These are phyloP conservation scores for Elongisporangium undulatum DNA, from an alignment of 352 stramenopile species.

Conservation along the genomic window DNA sequence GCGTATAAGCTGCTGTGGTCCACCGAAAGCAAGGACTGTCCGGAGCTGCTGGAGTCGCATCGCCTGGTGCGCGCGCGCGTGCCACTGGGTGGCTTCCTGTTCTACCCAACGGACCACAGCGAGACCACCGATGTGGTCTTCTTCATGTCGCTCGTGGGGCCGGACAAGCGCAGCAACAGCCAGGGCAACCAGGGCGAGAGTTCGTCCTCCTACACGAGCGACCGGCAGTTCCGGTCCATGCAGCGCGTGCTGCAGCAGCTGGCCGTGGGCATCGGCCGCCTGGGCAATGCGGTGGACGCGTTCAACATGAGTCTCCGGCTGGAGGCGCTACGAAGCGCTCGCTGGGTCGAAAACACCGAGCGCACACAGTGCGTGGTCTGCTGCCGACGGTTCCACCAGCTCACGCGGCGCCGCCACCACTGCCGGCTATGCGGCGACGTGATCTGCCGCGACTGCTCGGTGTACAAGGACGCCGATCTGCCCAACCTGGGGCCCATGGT, in stretches of 20 bases:
- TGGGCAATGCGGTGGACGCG: constrained; percentile 56
- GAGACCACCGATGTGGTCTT: constrained; percentile 77
- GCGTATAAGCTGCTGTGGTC: constrained; percentile 75
- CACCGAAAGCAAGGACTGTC: constrained; percentile 60
- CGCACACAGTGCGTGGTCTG: constrained; percentile 56
- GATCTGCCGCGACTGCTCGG: constrained; percentile 70
- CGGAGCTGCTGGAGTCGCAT: constrained; percentile 55
- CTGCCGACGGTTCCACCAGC: constrained; percentile 59
- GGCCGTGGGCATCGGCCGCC: constrained; percentile 39
- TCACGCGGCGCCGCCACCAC: constrained; percentile 62
- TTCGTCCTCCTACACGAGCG: constrained; percentile 24
- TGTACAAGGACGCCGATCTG: constrained; percentile 66
- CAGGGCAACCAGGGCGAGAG: constrained; percentile 6
- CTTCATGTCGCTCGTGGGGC: constrained; percentile 48
- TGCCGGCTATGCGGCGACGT: constrained; percentile 75
- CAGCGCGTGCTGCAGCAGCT: constrained; percentile 56
- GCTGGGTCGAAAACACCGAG: constrained; percentile 57
- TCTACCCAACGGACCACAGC: constrained; percentile 55
- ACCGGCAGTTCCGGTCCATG: constrained; percentile 60
- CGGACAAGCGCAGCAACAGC: constrained; percentile 9
- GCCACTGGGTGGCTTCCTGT: constrained; percentile 62
- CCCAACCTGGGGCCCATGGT: constrained; percentile 57
- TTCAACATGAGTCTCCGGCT: constrained; percentile 57
- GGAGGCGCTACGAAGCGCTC: constrained; percentile 38
- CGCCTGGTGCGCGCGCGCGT: constrained; percentile 51